Conservation (phyloP, 306 rosid genomes). For the Mucuna pruriens region DNA sequence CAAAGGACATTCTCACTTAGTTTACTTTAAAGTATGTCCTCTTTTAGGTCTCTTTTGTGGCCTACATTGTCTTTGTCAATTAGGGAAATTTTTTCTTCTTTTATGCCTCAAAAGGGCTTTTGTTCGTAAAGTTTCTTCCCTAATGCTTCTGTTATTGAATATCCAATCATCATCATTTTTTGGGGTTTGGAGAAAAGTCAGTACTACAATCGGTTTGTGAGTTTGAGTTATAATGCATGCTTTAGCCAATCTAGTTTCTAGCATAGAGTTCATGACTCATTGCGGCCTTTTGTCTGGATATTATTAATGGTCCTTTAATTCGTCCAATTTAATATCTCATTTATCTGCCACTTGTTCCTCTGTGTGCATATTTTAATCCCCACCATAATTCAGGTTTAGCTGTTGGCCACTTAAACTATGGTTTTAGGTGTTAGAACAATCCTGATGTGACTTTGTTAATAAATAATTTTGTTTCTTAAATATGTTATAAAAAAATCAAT, state of each 20-base stretch:
- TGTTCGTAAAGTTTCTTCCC: slow-evolving; percentile 44
- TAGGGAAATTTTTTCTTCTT: slow-evolving; percentile 57
- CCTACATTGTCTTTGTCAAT: slow-evolving; percentile 69
- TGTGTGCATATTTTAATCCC: slow-evolving; percentile 40
- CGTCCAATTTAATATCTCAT: slow-evolving; percentile 42
- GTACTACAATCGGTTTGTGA: slow-evolving; percentile 29
- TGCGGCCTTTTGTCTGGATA: slow-evolving; percentile 64
- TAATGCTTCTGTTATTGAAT: slow-evolving; percentile 52
- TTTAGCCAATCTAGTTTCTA: slow-evolving; percentile 44
- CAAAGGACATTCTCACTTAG: slow-evolving; percentile 53
- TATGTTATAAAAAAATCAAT: too few species aligned
- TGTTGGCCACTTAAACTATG: slow-evolving; percentile 81
- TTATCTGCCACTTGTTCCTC: slow-evolving; percentile 38
- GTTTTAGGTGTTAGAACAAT: too few species aligned
- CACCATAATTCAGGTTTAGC: slow-evolving; percentile 64
- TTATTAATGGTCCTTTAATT: slow-evolving; percentile 53
- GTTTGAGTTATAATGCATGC: slow-evolving; percentile 48
- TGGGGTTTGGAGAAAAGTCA: slow-evolving; percentile 31
- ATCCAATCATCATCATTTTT: slow-evolving; percentile 56
- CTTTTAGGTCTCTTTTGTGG: slow-evolving; percentile 80
- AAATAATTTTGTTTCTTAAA: too few species aligned
- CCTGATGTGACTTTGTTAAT: too few species aligned
- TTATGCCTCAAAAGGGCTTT: slow-evolving; percentile 51
- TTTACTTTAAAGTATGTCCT: slow-evolving; percentile 42
- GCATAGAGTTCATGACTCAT: slow-evolving; percentile 71